Percentiles rank a stretch among this genome's conserved stretches.
These are phyloP conservation scores for Penicillium sp. DNA, from an alignment of 2,329 filamentous ascomycete genomes.

Conservation along the genomic window DNA sequence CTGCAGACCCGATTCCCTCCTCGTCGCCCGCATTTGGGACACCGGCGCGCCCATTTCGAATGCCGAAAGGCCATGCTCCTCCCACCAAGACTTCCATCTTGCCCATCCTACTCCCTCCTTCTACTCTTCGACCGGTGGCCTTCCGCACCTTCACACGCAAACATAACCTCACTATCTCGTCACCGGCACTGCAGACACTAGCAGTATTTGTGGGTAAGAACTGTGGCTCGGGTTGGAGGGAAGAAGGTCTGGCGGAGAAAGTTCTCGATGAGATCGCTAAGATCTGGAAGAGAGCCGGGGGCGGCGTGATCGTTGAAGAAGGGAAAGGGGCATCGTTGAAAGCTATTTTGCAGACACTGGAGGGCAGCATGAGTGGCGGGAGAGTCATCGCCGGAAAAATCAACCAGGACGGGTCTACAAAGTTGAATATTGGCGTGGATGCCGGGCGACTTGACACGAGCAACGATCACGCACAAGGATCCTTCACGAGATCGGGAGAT, in stretches of 20 bases:
- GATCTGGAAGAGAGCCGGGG: slow-evolving; percentile 84
- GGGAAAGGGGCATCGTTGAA: slow-evolving; percentile 63
- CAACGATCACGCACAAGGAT: slow-evolving; percentile 43
- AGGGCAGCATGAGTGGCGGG: slow-evolving; percentile 86
- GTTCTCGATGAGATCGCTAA: slow-evolving; percentile 88
- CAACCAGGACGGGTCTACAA: slow-evolving; percentile 19
- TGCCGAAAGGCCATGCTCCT: slow-evolving; percentile 41
- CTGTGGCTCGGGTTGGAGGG: slow-evolving; percentile 93
- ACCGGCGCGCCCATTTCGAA: slow-evolving; percentile 67
- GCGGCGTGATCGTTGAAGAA: slow-evolving; percentile 87
- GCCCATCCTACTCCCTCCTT: slow-evolving; percentile 81
- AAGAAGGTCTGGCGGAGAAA: slow-evolving; percentile 87
- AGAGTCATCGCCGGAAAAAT: slow-evolving; percentile 50
- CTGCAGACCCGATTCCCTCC: slow-evolving; percentile 65
- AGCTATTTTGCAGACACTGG: slow-evolving; percentile 75
- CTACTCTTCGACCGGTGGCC: slow-evolving; percentile 80
- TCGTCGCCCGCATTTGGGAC: slow-evolving; percentile 89
- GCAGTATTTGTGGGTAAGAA: slow-evolving; percentile 87
- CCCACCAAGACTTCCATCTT: slow-evolving; percentile 64
- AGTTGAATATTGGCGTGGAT: slow-evolving; percentile 41
- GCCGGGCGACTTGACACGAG: slow-evolving; percentile 43
- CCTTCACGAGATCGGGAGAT: slow-evolving; percentile 38
- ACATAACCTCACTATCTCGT: slow-evolving; percentile 87
- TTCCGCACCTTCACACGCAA: slow-evolving; percentile 98
- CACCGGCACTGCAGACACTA: slow-evolving; percentile 76